Conservation (phyloP, 106 monocot species). For the Dendrobium chrysotoxum region DNA sequence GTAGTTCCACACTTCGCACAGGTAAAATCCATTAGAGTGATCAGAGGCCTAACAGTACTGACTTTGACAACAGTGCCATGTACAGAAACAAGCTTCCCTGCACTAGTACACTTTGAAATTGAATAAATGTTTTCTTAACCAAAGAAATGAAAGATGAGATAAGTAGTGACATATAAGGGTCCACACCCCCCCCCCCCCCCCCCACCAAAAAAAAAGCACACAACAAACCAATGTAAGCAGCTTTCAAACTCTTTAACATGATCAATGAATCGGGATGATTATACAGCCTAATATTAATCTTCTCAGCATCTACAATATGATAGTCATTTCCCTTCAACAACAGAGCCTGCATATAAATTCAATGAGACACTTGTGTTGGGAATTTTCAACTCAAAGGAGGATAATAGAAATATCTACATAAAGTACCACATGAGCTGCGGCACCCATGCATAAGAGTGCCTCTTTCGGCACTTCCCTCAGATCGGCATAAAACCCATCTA, state of each 20-base stretch:
- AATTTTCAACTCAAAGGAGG: neutral
- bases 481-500: conserved; percentile 41
- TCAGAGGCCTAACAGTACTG: conserved; percentile 80
- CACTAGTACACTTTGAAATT: conserved; percentile 1
- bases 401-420: neutral
- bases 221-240: conserved; percentile 86
- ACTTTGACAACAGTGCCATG: conserved; percentile 86
- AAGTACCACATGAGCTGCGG: conserved; percentile 68
- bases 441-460: conserved; percentile 78
- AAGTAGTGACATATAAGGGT: no score
- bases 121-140: neutral
- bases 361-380: neutral
- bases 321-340: conserved; percentile 29
- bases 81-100: conserved; percentile 89
- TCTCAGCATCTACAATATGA: conserved; percentile 38
- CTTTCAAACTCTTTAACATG: conserved; percentile 82
- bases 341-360: conserved; percentile 35
- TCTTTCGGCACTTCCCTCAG: conserved; percentile 68
- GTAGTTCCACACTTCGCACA: conserved; percentile 64
- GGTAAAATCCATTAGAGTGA: conserved; percentile 61
- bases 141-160: neutral
- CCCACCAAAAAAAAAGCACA: neutral
- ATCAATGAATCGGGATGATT: conserved; percentile 67
- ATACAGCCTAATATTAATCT: conserved; percentile 78
- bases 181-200: no score